Evolutionary conservation across 805 yeast genomes (phyloP).

Genomic region (Wickerhamiella shivajii): DNA sequence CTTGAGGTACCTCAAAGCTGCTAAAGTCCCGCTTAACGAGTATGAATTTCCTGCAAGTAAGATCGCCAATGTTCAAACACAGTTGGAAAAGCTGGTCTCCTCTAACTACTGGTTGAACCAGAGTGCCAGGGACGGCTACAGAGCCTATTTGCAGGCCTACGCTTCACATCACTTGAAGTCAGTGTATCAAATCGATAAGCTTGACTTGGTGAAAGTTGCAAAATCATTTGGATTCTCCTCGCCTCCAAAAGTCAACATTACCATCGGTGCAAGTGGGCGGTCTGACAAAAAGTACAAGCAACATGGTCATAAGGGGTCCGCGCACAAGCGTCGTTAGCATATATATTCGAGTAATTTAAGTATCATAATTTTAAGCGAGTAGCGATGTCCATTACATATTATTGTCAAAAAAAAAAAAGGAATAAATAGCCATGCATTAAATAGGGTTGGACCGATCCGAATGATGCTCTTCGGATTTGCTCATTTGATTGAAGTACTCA

Average conservation of each 20-base stretch:
- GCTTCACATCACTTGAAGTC: conserved; percentile 93
- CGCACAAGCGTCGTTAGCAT: no score
- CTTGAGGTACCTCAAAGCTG: conserved; percentile 84
- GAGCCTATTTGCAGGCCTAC: conserved; percentile 93
- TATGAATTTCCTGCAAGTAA: conserved; percentile 90
- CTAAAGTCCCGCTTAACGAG: conserved; percentile 94
- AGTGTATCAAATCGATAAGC: conserved; percentile 89
- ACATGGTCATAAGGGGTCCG: conserved; percentile 5
- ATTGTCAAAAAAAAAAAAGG: no score
- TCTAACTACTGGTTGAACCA: conserved; percentile 90
- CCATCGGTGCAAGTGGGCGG: conserved; percentile 81
- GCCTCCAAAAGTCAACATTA: conserved; percentile 93
- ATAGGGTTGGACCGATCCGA: no score
- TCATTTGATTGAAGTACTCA: no score
- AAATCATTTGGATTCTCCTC: conserved; percentile 80
- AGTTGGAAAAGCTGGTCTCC: conserved; percentile 76
- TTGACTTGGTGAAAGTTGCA: conserved; percentile 89
- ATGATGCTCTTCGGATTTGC: no score
- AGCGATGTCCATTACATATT: no score
- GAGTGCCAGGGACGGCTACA: conserved; percentile 91
- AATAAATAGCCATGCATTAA: no score
- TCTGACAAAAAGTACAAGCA: conserved; percentile 6
- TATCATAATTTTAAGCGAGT: neutral
- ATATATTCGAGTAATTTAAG: no score
- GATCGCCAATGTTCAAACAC: conserved; percentile 92